Conservation (phyloP, 2,329 filamentous ascomycete species). For the Chalara sp. region DNA sequence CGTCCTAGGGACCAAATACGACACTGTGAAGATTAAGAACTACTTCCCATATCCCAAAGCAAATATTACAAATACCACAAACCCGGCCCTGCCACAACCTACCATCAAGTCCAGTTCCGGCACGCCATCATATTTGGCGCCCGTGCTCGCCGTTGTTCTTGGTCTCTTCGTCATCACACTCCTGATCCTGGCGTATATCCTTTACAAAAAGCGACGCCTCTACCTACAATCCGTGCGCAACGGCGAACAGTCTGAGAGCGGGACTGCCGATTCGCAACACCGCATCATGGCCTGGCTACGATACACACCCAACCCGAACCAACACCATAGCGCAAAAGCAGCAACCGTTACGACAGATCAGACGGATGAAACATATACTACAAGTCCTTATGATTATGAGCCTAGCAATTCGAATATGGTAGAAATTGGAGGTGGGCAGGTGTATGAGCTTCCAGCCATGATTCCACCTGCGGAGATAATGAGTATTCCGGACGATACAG, state of each 20-base stretch:
- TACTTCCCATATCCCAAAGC: constrained; percentile 51
- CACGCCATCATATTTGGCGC: constrained; percentile 51
- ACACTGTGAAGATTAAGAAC: constrained; percentile 46
- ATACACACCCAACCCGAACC: constrained; percentile 8
- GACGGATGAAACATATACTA: constrained; percentile 10
- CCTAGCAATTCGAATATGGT: constrained; percentile 8
- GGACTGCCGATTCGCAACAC: constrained; percentile 18
- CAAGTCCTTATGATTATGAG: constrained; percentile 14
- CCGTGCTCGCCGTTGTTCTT: constrained; percentile 55
- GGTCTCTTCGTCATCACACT: constrained; percentile 50
- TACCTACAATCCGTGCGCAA: constrained; percentile 12
- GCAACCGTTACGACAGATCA: constrained; percentile 25
- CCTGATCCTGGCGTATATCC: constrained; percentile 39
- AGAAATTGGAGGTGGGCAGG: constrained; percentile 21
- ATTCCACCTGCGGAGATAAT: no score
- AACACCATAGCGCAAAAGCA: constrained; percentile 14
- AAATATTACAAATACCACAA: constrained; percentile 12
- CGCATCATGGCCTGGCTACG: constrained; percentile 23
- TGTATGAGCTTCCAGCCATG: constrained; percentile 23
- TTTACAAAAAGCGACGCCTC: constrained; percentile 43
- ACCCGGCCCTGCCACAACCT: constrained; percentile 7
- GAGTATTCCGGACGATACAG: no score
- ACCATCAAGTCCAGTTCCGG: constrained; percentile 8
- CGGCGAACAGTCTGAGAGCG: constrained; percentile 17
- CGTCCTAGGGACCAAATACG: constrained; percentile 51